A percentile compares a stretch with the other conserved stretches of the same genome.
phyloP scores from a whole-genome alignment of 2,329 filamentous ascomycete genomes.

The Fusarium oligoseptatum region DNA sequence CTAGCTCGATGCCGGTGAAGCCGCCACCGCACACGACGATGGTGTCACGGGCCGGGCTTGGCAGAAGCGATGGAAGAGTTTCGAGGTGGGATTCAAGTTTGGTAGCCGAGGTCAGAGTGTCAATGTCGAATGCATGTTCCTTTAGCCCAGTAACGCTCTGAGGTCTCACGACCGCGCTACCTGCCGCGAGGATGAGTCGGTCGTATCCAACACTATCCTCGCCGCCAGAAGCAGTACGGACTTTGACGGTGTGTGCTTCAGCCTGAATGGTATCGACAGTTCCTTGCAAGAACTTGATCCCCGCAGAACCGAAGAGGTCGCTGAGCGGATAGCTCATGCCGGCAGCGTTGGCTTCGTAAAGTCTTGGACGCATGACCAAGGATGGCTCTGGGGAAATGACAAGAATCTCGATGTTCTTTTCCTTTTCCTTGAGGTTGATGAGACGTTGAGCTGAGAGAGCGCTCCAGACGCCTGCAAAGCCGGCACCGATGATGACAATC shows the following conservation, averaged over 20 bases:
- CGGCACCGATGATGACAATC: conserved; percentile 27
- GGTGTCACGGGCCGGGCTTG: conserved; percentile 48
- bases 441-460: conserved; percentile 27
- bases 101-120: conserved; percentile 45
- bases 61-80: conserved; percentile 26
- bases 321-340: conserved; percentile 37
- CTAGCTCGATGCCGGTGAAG: conserved; percentile 54
- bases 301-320: conserved; percentile 42
- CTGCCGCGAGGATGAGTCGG: conserved; percentile 54
- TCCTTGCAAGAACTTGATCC: conserved; percentile 46
- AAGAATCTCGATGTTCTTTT: conserved; percentile 41
- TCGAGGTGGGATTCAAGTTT: conserved; percentile 49
- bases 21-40: conserved; percentile 52
- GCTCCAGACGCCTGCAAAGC: conserved; percentile 28
- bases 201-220: conserved; percentile 40
- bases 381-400: conserved; percentile 51
- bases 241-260: conserved; percentile 27
- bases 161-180: conserved; percentile 51
- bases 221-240: conserved; percentile 11
- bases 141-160: conserved; percentile 43
- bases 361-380: conserved; percentile 50
- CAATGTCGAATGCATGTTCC: conserved; percentile 52
- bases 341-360: conserved; percentile 50
- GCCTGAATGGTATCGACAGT: conserved; percentile 36
- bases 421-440: background rate